Evolutionary conservation across 192 early-diverging fungal species (phyloP).

Genomic region (Backusella australiensis): DNA sequence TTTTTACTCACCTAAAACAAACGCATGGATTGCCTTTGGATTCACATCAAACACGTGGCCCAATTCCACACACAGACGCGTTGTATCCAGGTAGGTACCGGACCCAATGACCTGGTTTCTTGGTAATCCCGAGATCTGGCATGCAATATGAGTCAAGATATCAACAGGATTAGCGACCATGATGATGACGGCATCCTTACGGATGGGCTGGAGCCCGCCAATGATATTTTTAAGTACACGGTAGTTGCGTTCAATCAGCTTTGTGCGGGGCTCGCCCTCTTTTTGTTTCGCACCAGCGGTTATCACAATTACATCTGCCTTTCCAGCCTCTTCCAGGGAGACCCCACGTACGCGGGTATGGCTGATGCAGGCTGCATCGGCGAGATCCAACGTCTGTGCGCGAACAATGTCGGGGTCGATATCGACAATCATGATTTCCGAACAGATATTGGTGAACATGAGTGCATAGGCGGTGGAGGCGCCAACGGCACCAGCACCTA

Average conservation of each 20-base stretch:
- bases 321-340: constrained; percentile 69
- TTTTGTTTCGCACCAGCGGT: constrained; percentile 85
- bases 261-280: constrained; percentile 68
- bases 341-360: constrained; percentile 60
- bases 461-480: constrained; percentile 71
- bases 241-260: constrained; percentile 79
- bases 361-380: constrained; percentile 73
- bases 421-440: constrained; percentile 73
- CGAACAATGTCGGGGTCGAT: constrained; percentile 60
- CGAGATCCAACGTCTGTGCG: constrained; percentile 82
- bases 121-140: constrained; percentile 77
- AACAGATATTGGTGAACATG: constrained; percentile 64
- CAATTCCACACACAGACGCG: constrained; percentile 64
- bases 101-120: constrained; percentile 79
- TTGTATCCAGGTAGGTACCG: constrained; percentile 81
- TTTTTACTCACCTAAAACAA: constrained; percentile 67
- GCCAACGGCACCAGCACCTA: constrained; percentile 79
- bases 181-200: constrained; percentile 65
- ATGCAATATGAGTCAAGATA: constrained; percentile 80
- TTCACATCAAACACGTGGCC: constrained; percentile 51
- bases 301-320: constrained; percentile 80
- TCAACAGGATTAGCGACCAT: constrained; percentile 86
- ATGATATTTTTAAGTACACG: constrained; percentile 73
- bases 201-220: constrained; percentile 72
- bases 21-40: constrained; percentile 74